phyloP scores from a whole-genome alignment of 345 rosid species.

The Zanthoxylum bungeanum region DNA sequence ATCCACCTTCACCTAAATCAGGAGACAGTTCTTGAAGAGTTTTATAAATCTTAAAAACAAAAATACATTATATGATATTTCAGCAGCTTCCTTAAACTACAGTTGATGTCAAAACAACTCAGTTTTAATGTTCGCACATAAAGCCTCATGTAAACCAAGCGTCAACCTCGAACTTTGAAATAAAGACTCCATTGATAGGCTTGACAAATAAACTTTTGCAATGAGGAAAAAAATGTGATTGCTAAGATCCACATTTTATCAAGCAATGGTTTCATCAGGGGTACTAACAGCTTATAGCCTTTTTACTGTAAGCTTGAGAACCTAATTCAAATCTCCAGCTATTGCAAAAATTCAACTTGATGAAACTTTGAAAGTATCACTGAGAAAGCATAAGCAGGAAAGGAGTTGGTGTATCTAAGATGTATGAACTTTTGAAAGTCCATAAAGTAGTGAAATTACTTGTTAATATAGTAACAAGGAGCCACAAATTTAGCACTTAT shows the following conservation, averaged over 20 bases:
- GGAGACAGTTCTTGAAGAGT: background rate
- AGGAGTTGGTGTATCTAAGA: background rate
- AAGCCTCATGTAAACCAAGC: background rate
- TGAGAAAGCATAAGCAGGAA: background rate
- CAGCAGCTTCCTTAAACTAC: background rate
- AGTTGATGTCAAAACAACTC: background rate
- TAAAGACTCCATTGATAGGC: background rate
- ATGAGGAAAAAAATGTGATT: background rate
- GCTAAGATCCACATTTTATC: background rate
- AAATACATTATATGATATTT: background rate
- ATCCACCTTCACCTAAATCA: background rate
- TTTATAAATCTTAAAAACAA: background rate
- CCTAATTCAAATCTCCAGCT: background rate
- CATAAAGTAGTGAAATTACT: slow-evolving; percentile 37
- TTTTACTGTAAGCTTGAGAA: background rate
- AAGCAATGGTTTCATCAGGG: background rate
- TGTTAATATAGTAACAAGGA: slow-evolving; percentile 85
- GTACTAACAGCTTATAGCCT: background rate
- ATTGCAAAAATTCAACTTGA: background rate
- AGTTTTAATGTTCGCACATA: background rate
- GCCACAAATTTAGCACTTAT: slow-evolving; percentile 84
- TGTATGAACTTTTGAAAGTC: background rate
- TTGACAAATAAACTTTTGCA: background rate
- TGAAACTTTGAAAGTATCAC: background rate
- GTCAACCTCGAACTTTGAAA: slow-evolving; percentile 5